Evolutionary conservation across 1,139 yeast genomes (phyloP).

Genomic region (Blastobotrys malaysiensis): DNA sequence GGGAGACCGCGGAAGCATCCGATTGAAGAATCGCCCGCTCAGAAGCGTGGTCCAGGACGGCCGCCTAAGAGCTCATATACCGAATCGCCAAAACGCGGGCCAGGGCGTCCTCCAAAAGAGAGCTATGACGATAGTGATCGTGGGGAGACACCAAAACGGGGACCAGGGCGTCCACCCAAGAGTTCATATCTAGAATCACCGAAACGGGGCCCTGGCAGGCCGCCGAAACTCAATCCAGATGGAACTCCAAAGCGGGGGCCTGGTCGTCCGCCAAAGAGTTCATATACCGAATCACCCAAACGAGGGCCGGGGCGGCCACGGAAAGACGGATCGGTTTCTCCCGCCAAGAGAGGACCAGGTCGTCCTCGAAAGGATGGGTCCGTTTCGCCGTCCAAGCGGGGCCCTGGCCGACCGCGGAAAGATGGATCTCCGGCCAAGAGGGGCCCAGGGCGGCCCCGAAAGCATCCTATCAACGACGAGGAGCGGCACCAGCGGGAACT

Average conservation of each 20-base stretch:
- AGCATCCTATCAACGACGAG: neutral
- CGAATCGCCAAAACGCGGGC: neutral
- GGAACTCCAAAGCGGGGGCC: neutral
- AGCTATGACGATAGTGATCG: neutral
- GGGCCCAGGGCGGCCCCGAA: neutral
- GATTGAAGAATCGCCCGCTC: neutral
- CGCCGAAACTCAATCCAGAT: neutral
- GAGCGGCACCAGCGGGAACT: neutral
- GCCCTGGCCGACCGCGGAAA: neutral
- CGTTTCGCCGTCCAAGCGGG: neutral
- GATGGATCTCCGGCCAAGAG: neutral
- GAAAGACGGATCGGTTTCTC: neutral
- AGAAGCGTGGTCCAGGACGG: constrained; percentile 1
- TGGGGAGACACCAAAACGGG: neutral
- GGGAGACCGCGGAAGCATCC: neutral
- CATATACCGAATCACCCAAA: neutral
- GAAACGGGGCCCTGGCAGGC: neutral
- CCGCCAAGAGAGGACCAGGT: neutral
- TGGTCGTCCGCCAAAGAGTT: neutral
- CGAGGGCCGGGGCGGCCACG: neutral
- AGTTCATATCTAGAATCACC: neutral
- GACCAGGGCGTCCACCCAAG: neutral
- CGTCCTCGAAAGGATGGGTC: neutral
- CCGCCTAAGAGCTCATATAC: neutral
- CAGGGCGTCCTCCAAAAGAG: neutral